Evolutionary conservation across 148 eudicot species (phyloP), one percentile per base, ranked within the genome.

Genomic region (Rhododendron griersonianum): DNA sequence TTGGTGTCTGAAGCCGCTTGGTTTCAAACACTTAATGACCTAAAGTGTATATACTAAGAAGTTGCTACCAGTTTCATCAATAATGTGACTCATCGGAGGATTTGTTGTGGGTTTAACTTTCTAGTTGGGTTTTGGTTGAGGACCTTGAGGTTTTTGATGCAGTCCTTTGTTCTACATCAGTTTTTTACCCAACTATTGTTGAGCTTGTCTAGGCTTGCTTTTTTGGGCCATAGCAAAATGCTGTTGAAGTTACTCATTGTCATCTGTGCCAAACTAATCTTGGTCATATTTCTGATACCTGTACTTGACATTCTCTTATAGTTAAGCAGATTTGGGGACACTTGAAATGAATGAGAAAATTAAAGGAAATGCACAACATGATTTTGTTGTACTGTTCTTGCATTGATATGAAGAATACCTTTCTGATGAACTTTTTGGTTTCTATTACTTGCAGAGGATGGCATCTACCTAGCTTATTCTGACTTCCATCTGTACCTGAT

Each of bases 381-480:
- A 5, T 57, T 73, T 74, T 77, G 4, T 35, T 35, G 30, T 5
- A 23, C n/a, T 78, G 11, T 21, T 50, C 35, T 33, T 33, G 35
- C 35, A 33, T 33, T 33, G 35, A 33, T 33, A 37, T 4, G 28
- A 55, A 3, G 39, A 10, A 41, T 78, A 51, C 53, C 16, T 78
- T 59, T 45, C n/a, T 84, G 28, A 85, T 86, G 78, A 81, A 9
- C 84, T 87, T 61, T 86, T 61, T 86, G 50, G 85, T 84, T 80
- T 16, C 33, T 88, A 63, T 80, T 81, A 71, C 84, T 30, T 90
- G 92, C 95, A 95, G 99, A 94, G 83, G 95, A 93, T 85, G 98
- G 94, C 77, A 92, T 97, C 87, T 97, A 94, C 89, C 87, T 95
- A 90, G 95, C 95, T 78, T 97, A 97, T 88, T 91, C 98, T 85